Conservation (phyloP, 495 filamentous ascomycete genomes). For the Penicillium ucsense region DNA sequence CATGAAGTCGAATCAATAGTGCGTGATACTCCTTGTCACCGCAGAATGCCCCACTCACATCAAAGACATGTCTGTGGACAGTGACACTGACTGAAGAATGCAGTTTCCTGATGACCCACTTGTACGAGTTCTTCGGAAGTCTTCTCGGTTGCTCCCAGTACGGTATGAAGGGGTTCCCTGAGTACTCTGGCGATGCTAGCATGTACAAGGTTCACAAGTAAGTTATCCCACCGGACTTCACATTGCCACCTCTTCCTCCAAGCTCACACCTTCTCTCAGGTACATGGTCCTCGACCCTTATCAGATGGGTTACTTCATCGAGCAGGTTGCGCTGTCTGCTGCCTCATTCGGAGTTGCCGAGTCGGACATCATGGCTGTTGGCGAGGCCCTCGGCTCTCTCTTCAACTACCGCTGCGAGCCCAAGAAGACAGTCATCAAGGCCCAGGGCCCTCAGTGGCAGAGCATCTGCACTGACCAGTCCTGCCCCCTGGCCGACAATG, state of each 20-base stretch:
- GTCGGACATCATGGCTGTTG: slow-evolving; percentile 4
- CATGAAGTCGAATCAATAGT: slow-evolving; percentile 42
- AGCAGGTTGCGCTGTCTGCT: slow-evolving; percentile 40
- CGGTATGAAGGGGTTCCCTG: slow-evolving; percentile 30
- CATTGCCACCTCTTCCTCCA: not conserved
- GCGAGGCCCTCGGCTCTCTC: slow-evolving; percentile 23
- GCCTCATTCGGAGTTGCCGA: slow-evolving; percentile 42
- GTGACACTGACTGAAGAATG: not conserved
- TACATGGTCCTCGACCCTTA: slow-evolving; percentile 44
- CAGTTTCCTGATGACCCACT: slow-evolving; percentile 44
- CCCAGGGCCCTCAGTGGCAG: slow-evolving; percentile 31
- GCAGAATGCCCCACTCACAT: not conserved
- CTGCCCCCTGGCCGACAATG: slow-evolving; percentile 26
- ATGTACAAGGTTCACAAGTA: slow-evolving; percentile 43
- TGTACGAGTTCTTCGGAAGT: slow-evolving; percentile 45
- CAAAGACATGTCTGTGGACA: not conserved
- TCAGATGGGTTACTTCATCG: slow-evolving; percentile 45
- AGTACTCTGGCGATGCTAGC: slow-evolving; percentile 31
- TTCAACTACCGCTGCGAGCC: slow-evolving; percentile 39
- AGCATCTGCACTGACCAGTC: slow-evolving; percentile 29
- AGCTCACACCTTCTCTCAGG: slow-evolving; percentile 8
- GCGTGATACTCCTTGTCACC: slow-evolving; percentile 5
- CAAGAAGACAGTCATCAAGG: slow-evolving; percentile 15
- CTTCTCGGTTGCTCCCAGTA: slow-evolving; percentile 40
- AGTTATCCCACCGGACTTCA: not conserved